Evolutionary conservation across 1,284 basidiomycete species (phyloP).

Genomic region (Anthracocystis setariae): DNA sequence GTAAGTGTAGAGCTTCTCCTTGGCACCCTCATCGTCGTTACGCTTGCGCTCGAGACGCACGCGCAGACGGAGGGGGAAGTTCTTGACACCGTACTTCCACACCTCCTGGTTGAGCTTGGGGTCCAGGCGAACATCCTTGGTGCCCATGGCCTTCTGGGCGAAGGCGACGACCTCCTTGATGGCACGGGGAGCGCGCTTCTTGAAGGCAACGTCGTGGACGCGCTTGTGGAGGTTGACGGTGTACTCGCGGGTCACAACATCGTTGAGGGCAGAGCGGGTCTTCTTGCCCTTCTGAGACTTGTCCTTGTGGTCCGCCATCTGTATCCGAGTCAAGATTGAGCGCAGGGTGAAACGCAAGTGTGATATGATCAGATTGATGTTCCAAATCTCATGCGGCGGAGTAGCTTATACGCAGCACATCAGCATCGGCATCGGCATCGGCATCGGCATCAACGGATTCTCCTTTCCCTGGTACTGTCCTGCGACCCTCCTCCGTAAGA

Average conservation of each 20-base stretch:
- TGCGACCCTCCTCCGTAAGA: too few species aligned
- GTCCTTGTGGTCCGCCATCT: constrained; percentile 62
- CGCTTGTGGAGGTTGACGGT: constrained; percentile 68
- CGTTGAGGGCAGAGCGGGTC: constrained; percentile 66
- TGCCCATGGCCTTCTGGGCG: constrained; percentile 67
- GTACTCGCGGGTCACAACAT: constrained; percentile 64
- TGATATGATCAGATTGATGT: constrained; percentile 15
- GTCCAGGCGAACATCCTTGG: constrained; percentile 67
- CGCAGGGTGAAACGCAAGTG: not conserved
- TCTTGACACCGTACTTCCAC: constrained; percentile 68
- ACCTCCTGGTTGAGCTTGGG: constrained; percentile 68
- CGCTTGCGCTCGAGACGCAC: constrained; percentile 68
- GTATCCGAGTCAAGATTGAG: constrained; percentile 2
- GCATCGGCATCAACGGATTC: too few species aligned
- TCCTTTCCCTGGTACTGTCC: too few species aligned
- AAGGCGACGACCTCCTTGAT: constrained; percentile 67
- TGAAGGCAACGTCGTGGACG: constrained; percentile 63
- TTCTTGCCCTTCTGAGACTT: constrained; percentile 66
- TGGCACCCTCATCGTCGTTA: constrained; percentile 68
- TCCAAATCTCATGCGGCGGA: not conserved
- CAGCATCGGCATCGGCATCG: too few species aligned
- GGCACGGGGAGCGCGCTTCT: constrained; percentile 66
- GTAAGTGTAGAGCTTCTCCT: constrained; percentile 68
- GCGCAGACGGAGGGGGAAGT: constrained; percentile 65
- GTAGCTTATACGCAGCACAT: too few species aligned